Conservation (phyloP, 2,329 filamentous ascomycete genomes). For the Hymenotorrendiella dingleyae region DNA sequence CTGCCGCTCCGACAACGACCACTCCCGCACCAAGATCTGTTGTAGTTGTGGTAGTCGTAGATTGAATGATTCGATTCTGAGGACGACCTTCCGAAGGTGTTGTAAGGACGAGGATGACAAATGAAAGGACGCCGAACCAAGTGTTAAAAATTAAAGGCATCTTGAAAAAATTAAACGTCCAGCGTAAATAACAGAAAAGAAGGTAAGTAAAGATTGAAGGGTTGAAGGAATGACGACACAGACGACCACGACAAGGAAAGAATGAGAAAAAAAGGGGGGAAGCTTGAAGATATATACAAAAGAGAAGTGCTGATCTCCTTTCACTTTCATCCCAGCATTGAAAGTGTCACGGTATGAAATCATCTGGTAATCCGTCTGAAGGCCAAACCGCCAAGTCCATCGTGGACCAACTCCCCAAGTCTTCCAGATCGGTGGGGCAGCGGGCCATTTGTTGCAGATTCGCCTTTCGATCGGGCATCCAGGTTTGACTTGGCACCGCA, state of each 20-base stretch:
- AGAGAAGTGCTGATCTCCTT: constrained; percentile 1
- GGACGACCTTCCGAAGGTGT: constrained; percentile 18
- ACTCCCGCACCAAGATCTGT: too few species aligned
- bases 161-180: constrained; percentile 16
- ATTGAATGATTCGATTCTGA: constrained; percentile 12
- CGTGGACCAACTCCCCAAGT: constrained; percentile 18
- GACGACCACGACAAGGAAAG: constrained; percentile 1
- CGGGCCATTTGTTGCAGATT: constrained; percentile 10
- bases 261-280: constrained; percentile 6
- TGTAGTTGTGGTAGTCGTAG: neutral
- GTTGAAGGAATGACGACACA: neutral
- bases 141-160: constrained; percentile 17
- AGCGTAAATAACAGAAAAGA: constrained; percentile 19
- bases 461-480: constrained; percentile 10
- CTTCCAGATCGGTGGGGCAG: constrained; percentile 8
- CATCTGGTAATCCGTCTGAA: constrained; percentile 4
- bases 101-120: constrained; percentile 15
- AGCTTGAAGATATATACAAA: constrained; percentile 11
- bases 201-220: constrained; percentile 3
- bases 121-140: constrained; percentile 18
- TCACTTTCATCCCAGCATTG: neutral
- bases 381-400: constrained; percentile 21
- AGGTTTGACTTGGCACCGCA: constrained; percentile 13
- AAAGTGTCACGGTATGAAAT: neutral
- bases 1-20: too few species aligned